These are phyloP conservation scores for Xylariaceae sp. DNA, from an alignment of 2,329 filamentous ascomycete species.

Conservation along the genomic window DNA sequence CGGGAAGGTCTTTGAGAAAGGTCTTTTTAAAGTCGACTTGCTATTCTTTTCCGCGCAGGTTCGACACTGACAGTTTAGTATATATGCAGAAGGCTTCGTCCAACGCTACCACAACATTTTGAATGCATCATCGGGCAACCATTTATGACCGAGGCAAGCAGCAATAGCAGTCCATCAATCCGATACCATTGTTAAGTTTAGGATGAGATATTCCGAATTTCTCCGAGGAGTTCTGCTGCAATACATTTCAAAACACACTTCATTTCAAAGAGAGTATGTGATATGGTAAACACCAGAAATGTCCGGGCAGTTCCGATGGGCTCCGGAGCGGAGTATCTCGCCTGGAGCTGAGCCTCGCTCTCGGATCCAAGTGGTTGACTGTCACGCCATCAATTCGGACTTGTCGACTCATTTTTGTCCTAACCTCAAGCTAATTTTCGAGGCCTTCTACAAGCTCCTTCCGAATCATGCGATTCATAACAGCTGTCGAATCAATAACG, in stretches of 20 bases:
- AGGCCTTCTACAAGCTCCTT: background rate
- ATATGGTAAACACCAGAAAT: background rate
- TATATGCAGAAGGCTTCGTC: background rate
- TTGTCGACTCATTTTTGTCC: background rate
- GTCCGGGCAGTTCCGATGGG: background rate
- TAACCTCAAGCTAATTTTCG: background rate
- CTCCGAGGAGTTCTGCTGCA: background rate
- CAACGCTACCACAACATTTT: background rate
- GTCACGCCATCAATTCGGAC: background rate
- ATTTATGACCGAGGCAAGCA: background rate
- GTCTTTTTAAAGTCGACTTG: background rate
- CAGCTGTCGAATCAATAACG: background rate
- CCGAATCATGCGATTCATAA: conserved; percentile 5
- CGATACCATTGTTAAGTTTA: background rate
- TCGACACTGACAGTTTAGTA: background rate
- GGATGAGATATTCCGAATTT: conserved; percentile 12
- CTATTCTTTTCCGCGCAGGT: background rate
- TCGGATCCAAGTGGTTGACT: background rate
- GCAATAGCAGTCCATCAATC: background rate
- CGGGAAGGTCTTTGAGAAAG: no score
- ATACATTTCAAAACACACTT: background rate
- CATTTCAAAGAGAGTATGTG: no score
- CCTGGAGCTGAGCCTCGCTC: background rate
- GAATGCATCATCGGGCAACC: background rate
- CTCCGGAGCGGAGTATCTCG: conserved; percentile 13